Conservation (phyloP, 2,329 filamentous ascomycete genomes). For the Colletotrichum navitas region DNA sequence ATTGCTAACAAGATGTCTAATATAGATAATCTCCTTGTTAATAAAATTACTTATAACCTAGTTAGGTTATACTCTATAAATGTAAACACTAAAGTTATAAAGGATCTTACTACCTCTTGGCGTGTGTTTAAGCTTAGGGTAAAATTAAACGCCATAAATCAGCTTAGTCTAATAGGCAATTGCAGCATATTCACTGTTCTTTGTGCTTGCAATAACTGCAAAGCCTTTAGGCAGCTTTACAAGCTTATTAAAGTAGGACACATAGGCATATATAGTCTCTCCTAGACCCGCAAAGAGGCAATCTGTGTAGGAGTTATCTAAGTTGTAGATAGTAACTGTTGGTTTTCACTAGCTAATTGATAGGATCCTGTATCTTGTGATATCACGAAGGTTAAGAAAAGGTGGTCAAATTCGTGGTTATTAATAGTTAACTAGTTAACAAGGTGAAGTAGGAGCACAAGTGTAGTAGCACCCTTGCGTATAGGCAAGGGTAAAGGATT, state of each 20-base stretch:
- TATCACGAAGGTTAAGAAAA: too few species aligned
- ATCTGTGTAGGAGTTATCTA: conserved; percentile 69
- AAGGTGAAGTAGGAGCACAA: too few species aligned
- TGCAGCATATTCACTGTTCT: conserved; percentile 82
- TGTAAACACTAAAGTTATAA: conserved; percentile 85
- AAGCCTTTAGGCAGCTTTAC: conserved; percentile 79
- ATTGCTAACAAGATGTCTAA: conserved; percentile 84
- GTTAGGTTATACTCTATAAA: conserved; percentile 80
- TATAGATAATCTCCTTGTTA: conserved; percentile 82
- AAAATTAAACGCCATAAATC: conserved; percentile 87
- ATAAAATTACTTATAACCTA: conserved; percentile 92
- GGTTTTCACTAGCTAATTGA: too few species aligned
- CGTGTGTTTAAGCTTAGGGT: conserved; percentile 80
- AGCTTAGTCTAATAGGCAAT: conserved; percentile 79
- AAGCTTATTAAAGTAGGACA: conserved; percentile 93
- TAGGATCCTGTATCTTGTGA: too few species aligned
- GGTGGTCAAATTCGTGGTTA: too few species aligned
- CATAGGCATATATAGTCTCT: conserved; percentile 79
- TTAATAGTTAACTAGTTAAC: too few species aligned
- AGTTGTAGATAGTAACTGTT: conserved; percentile 72
- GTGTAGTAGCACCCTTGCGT: too few species aligned
- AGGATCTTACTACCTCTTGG: conserved; percentile 77
- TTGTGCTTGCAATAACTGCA: conserved; percentile 78
- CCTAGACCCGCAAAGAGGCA: conserved; percentile 81
- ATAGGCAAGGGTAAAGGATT: too few species aligned